Percentiles rank a stretch among this genome's conserved stretches.
These are phyloP conservation scores for Collybia sordida DNA, from an alignment of 768 basidiomycete species.

Conservation along the genomic window DNA sequence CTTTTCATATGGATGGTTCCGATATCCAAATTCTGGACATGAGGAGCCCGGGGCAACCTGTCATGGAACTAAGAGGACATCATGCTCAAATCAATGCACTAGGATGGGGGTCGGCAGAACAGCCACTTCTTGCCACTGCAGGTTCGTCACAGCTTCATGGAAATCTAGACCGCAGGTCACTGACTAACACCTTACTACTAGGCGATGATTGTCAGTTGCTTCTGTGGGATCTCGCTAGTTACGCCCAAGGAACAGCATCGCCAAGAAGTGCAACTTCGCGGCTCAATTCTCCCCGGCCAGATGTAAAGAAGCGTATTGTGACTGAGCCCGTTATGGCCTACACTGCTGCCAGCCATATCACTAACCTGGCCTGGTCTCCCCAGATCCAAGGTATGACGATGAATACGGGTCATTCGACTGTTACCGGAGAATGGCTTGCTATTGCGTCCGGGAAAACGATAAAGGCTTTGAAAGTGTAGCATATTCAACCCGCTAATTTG, in stretches of 20 bases:
- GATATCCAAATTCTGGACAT: slow-evolving; percentile 95
- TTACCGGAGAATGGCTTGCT: slow-evolving; percentile 84
- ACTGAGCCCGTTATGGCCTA: slow-evolving; percentile 85
- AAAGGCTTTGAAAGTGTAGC: slow-evolving; percentile 77
- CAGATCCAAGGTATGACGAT: slow-evolving; percentile 75
- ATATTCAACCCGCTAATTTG: neutral
- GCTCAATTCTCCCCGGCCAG: slow-evolving; percentile 78
- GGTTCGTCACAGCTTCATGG: slow-evolving; percentile 45
- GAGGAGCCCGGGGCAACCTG: slow-evolving; percentile 93
- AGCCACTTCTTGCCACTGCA: slow-evolving; percentile 83
- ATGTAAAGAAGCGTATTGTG: slow-evolving; percentile 71
- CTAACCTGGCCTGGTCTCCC: slow-evolving; percentile 88
- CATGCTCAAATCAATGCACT: slow-evolving; percentile 81
- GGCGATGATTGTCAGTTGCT: slow-evolving; percentile 95
- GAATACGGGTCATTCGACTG: slow-evolving; percentile 71
- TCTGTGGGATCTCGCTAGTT: slow-evolving; percentile 82
- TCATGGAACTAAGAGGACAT: slow-evolving; percentile 88
- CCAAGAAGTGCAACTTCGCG: slow-evolving; percentile 72
- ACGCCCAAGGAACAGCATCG: slow-evolving; percentile 62
- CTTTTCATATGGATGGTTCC: slow-evolving; percentile 90
- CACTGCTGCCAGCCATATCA: slow-evolving; percentile 73
- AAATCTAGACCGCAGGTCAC: neutral
- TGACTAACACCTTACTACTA: slow-evolving; percentile 27
- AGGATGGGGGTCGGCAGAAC: slow-evolving; percentile 87
- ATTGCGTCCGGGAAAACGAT: slow-evolving; percentile 81